Percentiles rank a stretch among this genome's conserved stretches.
phyloP scores from a whole-genome alignment of 768 basidiomycete genomes.

The Neoboletus subvelutipes region DNA sequence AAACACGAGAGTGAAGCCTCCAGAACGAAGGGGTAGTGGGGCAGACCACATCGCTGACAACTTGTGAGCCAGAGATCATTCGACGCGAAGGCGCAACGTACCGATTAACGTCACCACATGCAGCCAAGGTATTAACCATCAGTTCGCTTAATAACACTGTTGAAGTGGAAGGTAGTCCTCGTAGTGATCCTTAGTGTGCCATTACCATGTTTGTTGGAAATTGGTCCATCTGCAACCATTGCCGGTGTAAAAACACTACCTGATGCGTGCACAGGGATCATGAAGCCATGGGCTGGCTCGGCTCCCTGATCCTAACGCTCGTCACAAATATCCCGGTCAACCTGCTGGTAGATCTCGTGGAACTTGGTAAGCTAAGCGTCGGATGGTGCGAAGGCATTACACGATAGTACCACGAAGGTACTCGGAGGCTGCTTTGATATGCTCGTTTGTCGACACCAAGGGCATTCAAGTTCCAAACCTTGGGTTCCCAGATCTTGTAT shows the following conservation, averaged over 20 bases:
- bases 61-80: slow-evolving; percentile 3
- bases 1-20: too few species aligned
- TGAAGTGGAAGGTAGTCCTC: slow-evolving; percentile 98
- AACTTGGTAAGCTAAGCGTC: slow-evolving; percentile 98
- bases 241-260: slow-evolving; percentile 91
- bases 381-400: slow-evolving; percentile 80
- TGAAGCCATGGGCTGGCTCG: slow-evolving; percentile 95
- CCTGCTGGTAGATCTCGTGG: slow-evolving; percentile 95
- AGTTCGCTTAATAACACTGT: slow-evolving; percentile 94
- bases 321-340: slow-evolving; percentile 97
- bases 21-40: slow-evolving; percentile 74
- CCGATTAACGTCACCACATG: slow-evolving; percentile 98
- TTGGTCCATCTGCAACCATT: slow-evolving; percentile 95
- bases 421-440: slow-evolving; percentile 91
- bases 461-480: too few species aligned
- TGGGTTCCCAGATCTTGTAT: slow-evolving; percentile 94
- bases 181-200: slow-evolving; percentile 97
- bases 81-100: slow-evolving; percentile 30
- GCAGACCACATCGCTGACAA: slow-evolving; percentile 78
- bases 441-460: too few species aligned
- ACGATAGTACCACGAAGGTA: slow-evolving; percentile 93
- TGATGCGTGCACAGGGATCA: slow-evolving; percentile 97
- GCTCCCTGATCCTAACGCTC: slow-evolving; percentile 89
- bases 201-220: slow-evolving; percentile 92
- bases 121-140: slow-evolving; percentile 92